Evolutionary conservation across 1,139 yeast species (phyloP).

Genomic region (Saccharomyces pastorianus): DNA sequence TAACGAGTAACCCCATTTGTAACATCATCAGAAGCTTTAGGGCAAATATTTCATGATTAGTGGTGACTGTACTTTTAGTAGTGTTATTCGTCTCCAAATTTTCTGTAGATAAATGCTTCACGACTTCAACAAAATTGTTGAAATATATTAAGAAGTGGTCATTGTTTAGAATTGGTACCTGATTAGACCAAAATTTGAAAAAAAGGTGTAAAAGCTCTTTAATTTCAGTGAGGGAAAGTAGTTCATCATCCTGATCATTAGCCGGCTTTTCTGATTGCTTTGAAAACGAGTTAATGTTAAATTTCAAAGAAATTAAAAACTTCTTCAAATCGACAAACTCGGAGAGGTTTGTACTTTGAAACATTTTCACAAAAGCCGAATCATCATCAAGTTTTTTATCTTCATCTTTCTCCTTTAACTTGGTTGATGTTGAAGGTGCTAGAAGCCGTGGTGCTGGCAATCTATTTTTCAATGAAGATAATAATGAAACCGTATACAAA

Average conservation of each 20-base stretch:
- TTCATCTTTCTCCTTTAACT: slow-evolving; percentile 36
- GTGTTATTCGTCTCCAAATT: slow-evolving; percentile 5
- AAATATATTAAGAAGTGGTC: slow-evolving; percentile 56
- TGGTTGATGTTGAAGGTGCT: slow-evolving; percentile 32
- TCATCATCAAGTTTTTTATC: slow-evolving; percentile 1
- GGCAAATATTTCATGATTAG: slow-evolving; percentile 39
- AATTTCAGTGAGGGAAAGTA: slow-evolving; percentile 18
- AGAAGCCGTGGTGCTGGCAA: slow-evolving; percentile 42
- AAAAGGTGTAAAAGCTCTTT: slow-evolving; percentile 36
- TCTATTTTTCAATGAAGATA: slow-evolving; percentile 59
- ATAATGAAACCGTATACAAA: slow-evolving; percentile 56
- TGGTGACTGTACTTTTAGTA: slow-evolving; percentile 30
- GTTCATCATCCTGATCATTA: background rate
- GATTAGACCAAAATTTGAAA: slow-evolving; percentile 73
- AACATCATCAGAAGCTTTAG: slow-evolving; percentile 50
- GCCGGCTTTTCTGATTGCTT: background rate
- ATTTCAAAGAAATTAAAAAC: slow-evolving; percentile 21
- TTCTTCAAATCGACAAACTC: slow-evolving; percentile 23
- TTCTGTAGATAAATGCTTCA: slow-evolving; percentile 30
- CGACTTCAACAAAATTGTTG: slow-evolving; percentile 38
- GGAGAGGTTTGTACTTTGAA: slow-evolving; percentile 20
- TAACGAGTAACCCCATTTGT: slow-evolving; percentile 47
- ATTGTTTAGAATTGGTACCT: slow-evolving; percentile 62
- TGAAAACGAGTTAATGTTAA: slow-evolving; percentile 10
- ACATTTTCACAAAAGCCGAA: slow-evolving; percentile 7